Conservation (phyloP, 768 basidiomycete genomes). For the Trametes cinnabarina region DNA sequence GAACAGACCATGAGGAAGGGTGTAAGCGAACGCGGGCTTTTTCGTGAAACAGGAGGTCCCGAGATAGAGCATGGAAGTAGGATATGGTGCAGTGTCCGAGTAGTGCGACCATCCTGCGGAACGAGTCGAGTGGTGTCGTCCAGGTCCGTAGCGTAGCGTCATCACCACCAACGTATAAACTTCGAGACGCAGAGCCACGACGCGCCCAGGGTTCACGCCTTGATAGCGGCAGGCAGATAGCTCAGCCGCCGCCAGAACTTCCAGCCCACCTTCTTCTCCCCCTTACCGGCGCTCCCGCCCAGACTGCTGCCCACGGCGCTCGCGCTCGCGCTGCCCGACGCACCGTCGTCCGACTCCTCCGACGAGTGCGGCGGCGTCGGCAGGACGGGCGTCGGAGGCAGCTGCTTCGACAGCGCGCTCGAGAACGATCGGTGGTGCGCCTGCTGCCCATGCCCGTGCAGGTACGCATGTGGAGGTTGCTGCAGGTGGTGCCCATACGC, state of each 20-base stretch:
- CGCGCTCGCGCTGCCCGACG: background rate
- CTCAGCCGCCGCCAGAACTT: conserved; percentile 15
- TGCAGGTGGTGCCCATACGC: background rate
- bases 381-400: background rate
- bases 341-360: conserved; percentile 16
- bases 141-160: background rate
- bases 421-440: background rate
- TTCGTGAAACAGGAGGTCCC: too few relatives aligned
- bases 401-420: background rate
- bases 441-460: too few relatives aligned
- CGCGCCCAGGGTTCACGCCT: background rate
- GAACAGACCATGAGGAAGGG: too few relatives aligned
- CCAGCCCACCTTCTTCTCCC: conserved; percentile 6
- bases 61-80: background rate
- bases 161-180: background rate
- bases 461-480: too few relatives aligned
- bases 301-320: background rate
- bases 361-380: conserved; percentile 35
- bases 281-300: background rate
- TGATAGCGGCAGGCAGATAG: conserved; percentile 7
- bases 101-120: background rate
- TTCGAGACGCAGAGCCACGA: background rate
- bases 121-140: background rate
- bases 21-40: background rate
- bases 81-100: too few relatives aligned